Evolutionary conservation across 805 yeast species (phyloP).

Genomic region (Barnettozyma californica): DNA sequence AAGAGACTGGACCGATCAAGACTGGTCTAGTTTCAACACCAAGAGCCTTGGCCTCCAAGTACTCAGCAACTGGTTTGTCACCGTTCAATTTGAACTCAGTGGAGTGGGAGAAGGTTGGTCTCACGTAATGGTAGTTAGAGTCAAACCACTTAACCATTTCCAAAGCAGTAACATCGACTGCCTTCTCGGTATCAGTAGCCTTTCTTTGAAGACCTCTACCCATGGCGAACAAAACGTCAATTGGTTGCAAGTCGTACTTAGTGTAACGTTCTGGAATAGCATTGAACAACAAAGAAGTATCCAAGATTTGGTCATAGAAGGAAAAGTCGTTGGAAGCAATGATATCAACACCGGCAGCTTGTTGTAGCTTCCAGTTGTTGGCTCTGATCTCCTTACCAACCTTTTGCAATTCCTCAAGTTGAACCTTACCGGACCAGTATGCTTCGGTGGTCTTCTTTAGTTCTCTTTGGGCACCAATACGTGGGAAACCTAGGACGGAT

Average conservation of each 20-base stretch:
- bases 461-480: slow-evolving; percentile 99
- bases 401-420: slow-evolving; percentile 80
- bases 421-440: slow-evolving; percentile 94
- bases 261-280: slow-evolving; percentile 96
- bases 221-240: slow-evolving; percentile 96
- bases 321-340: slow-evolving; percentile 98
- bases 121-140: slow-evolving; percentile 98
- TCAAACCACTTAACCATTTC: slow-evolving; percentile 99
- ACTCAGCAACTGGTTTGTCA: slow-evolving; percentile 95
- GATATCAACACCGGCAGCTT: slow-evolving; percentile 94
- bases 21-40: slow-evolving; percentile 99
- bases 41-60: slow-evolving; percentile 92
- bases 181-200: slow-evolving; percentile 79
- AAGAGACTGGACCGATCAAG: slow-evolving; percentile 93
- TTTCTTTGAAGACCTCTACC: slow-evolving; percentile 99
- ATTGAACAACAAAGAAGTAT: slow-evolving; percentile 86
- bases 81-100: slow-evolving; percentile 96
- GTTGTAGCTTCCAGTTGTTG: slow-evolving; percentile 95
- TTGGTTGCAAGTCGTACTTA: slow-evolving; percentile 80
- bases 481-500: slow-evolving; percentile 98
- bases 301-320: slow-evolving; percentile 95
- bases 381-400: slow-evolving; percentile 95
- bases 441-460: slow-evolving; percentile 98
- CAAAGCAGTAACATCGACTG: slow-evolving; percentile 97
- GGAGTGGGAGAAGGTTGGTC: slow-evolving; percentile 96